Base-by-base conservation (phyloP, 768 basidiomycete genomes). In the Mycena latifolia region DNA sequence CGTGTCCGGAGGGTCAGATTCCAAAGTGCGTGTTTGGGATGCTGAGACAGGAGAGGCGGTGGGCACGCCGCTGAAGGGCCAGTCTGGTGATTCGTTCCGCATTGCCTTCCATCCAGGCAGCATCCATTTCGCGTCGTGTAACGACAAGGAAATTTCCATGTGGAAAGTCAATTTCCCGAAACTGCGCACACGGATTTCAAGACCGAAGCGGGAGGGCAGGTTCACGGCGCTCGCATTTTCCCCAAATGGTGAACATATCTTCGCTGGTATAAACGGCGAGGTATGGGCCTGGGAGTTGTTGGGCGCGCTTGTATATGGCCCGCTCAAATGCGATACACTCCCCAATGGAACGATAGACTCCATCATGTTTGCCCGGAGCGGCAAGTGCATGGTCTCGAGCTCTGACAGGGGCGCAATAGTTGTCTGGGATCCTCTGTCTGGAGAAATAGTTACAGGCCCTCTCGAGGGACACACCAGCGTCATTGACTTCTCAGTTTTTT, bases 91-190 rank as follows among this genome's bases (percentile, higher is more conserved):
- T 31, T 51, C 28, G 50, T 8, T 29, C 24, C 25, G 28, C 22
- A 8, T 51, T 9, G 50, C 50, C n/a, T 51, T 51, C n/a, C 31
- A 28, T 12, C 31, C 50, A 8, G 50, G n/a, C 31, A 51, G 31
- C 50, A 33, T 31, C 29, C 50, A 51, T 31, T 51, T 51, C 29
- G 50, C 50, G 50, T 51, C 50, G 27, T 51, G 50, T 29, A 51
- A 51, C 29, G 31, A 33, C 18, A 51, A 29, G 50, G 50, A 51
- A 33, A 51, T 51, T 33, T 18, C 31, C 7, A 29, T 51, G 31
- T 51, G 50, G 50, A 33, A 29, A 29, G 15, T 51, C 50, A 12
- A 17, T 20, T 18, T 15, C 10, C 50, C 50, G 18, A 51, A 51
- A 31, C 18, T 51, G 4, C 9, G 28, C 28, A 17, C 20, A 3